Conservation (phyloP, 768 basidiomycete genomes). For the Austroboletus festivus region DNA sequence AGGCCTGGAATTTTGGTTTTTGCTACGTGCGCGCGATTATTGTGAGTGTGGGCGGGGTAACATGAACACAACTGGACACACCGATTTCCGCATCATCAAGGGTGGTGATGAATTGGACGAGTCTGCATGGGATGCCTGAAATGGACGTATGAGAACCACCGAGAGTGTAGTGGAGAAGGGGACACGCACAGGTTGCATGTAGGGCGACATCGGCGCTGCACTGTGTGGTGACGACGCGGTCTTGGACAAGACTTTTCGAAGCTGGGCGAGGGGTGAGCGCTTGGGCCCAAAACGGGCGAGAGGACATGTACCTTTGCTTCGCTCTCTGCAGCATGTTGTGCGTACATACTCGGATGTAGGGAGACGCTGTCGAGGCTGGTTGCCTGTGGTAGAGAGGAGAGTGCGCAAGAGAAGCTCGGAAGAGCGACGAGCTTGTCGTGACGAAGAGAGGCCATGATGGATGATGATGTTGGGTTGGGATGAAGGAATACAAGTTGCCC, state of each 20-base stretch:
- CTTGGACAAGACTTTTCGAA: slow-evolving; percentile 64
- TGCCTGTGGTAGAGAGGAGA: slow-evolving; percentile 68
- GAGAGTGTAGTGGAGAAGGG: neutral
- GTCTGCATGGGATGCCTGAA: slow-evolving; percentile 37
- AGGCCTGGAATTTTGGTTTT: slow-evolving; percentile 37
- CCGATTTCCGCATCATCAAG: slow-evolving; percentile 57
- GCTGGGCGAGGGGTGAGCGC: slow-evolving; percentile 33
- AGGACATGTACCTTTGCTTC: slow-evolving; percentile 65
- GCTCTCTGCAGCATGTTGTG: slow-evolving; percentile 64
- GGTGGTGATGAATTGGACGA: slow-evolving; percentile 40
- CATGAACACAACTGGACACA: slow-evolving; percentile 22
- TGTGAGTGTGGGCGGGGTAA: too few relatives aligned
- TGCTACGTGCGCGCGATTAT: slow-evolving; percentile 11
- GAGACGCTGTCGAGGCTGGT: slow-evolving; percentile 64
- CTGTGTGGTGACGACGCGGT: slow-evolving; percentile 36
- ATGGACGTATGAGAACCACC: slow-evolving; percentile 6
- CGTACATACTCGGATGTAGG: slow-evolving; percentile 69
- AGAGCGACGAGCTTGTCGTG: slow-evolving; percentile 63
- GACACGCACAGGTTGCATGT: slow-evolving; percentile 40
- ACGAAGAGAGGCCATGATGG: slow-evolving; percentile 32
- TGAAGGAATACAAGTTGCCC: slow-evolving; percentile 3
- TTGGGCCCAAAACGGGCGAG: neutral
- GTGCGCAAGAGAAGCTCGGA: slow-evolving; percentile 67
- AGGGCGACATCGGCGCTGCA: slow-evolving; percentile 32
- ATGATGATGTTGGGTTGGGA: neutral